These are phyloP conservation scores for Wallacemonas sp. DNA, from an alignment of 208 protist species.

Conservation along the genomic window DNA sequence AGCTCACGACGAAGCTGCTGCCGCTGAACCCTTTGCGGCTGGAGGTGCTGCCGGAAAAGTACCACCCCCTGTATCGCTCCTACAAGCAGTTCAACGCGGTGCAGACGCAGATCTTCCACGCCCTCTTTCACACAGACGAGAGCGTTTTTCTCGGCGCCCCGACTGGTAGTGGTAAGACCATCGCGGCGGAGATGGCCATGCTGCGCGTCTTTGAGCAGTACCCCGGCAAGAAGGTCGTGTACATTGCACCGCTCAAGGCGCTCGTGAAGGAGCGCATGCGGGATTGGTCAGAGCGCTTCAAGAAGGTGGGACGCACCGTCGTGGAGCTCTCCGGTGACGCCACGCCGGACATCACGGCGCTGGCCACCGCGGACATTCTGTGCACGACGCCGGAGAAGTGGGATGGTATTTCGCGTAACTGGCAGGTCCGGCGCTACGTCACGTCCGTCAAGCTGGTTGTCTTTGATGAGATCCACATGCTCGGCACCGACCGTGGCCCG, in stretches of 20 bases:
- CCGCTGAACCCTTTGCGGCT: conserved; percentile 95
- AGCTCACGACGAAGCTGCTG: conserved; percentile 95
- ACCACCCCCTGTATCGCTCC: conserved; percentile 85
- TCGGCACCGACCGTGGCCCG: conserved; percentile 98
- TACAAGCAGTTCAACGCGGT: conserved; percentile 99
- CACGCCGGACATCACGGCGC: conserved; percentile 92
- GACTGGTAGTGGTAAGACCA: conserved; percentile 98
- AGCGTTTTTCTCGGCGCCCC: conserved; percentile 98
- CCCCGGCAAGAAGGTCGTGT: conserved; percentile 96
- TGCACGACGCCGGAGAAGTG: conserved; percentile 99
- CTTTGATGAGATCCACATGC: conserved; percentile 99
- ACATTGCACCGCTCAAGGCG: conserved; percentile 99
- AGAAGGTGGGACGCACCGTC: conserved; percentile 91
- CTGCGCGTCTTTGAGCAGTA: conserved; percentile 93
- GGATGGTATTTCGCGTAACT: conserved; percentile 99
- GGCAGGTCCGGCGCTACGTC: conserved; percentile 97
- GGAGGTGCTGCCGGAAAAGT: conserved; percentile 86
- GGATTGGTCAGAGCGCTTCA: conserved; percentile 96
- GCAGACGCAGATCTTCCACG: conserved; percentile 99
- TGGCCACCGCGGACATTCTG: conserved; percentile 96
- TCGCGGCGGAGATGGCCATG: conserved; percentile 98
- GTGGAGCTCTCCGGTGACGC: conserved; percentile 99
- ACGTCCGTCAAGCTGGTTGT: conserved; percentile 96
- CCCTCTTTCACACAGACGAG: conserved; percentile 98
- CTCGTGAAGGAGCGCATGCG: conserved; percentile 98